Conservation (phyloP, 768 basidiomycete species). For the Mycena vulgaris region DNA sequence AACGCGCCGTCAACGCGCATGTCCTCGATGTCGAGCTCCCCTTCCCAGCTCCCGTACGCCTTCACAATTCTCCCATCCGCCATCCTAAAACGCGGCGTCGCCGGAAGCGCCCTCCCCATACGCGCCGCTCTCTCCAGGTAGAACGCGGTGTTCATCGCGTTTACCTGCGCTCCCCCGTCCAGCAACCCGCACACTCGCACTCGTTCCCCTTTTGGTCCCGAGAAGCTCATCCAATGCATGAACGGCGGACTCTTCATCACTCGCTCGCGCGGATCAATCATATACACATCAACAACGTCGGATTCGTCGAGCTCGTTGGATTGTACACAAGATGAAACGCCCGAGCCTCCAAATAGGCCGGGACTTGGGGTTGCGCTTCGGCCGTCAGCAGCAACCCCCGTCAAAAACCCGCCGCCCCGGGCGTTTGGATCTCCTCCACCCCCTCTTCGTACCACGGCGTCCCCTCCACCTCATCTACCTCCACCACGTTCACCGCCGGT, state of each 20-base stretch:
- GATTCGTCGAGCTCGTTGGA: background rate
- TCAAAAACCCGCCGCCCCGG: slow-evolving; percentile 12
- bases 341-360: slow-evolving; percentile 20
- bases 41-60: slow-evolving; percentile 40
- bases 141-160: background rate
- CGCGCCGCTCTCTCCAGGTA: background rate
- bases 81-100: slow-evolving; percentile 43
- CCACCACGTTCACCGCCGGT: background rate
- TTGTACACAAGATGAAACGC: slow-evolving; percentile 1
- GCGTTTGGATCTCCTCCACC: background rate
- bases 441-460: background rate
- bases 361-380: background rate
- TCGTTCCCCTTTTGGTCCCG: slow-evolving; percentile 31
- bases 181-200: slow-evolving; percentile 35
- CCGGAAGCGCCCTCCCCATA: background rate
- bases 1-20: slow-evolving; percentile 19
- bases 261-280: slow-evolving; percentile 5
- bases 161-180: slow-evolving; percentile 50
- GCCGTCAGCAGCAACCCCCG: background rate
- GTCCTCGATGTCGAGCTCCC: slow-evolving; percentile 32
- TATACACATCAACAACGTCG: slow-evolving; percentile 1
- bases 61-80: slow-evolving; percentile 46
- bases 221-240: slow-evolving; percentile 35
- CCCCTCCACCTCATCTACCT: background rate
- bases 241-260: slow-evolving; percentile 34